A percentile compares a stretch with the other conserved stretches of the same genome.
Evolutionary conservation across 2,329 filamentous ascomycete genomes (phyloP).

Genomic region (Xylaria sp.): DNA sequence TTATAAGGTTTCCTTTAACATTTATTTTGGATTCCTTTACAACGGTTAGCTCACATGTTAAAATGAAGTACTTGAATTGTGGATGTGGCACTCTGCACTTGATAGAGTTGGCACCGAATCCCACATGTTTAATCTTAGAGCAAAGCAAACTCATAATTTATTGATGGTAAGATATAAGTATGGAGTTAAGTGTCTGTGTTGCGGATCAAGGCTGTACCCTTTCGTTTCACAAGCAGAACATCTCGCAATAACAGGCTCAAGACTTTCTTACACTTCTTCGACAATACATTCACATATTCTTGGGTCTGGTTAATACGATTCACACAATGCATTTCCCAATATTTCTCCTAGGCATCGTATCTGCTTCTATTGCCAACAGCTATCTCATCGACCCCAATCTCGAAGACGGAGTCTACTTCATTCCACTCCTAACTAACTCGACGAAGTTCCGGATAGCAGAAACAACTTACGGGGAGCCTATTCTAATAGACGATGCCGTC

Average conservation of each 20-base stretch:
- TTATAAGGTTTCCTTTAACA: too few species aligned
- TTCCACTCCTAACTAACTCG: not conserved
- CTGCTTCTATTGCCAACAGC: not conserved
- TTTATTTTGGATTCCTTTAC: too few species aligned
- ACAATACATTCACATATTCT: not conserved
- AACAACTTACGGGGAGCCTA: not conserved
- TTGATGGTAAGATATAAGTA: too few species aligned
- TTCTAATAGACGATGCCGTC: not conserved
- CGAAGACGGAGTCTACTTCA: slow-evolving; percentile 3
- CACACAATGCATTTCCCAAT: not conserved
- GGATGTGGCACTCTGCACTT: too few species aligned
- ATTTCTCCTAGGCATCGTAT: not conserved
- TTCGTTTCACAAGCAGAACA: too few species aligned
- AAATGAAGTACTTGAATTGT: too few species aligned
- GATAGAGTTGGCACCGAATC: too few species aligned
- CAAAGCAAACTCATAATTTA: too few species aligned
- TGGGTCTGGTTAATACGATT: not conserved
- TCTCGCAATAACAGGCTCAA: not conserved
- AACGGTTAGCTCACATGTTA: too few species aligned
- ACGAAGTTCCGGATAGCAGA: not conserved
- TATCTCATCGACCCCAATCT: not conserved
- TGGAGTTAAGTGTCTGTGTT: too few species aligned
- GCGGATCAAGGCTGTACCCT: too few species aligned
- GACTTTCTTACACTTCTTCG: not conserved
- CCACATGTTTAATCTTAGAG: too few species aligned